These are phyloP conservation scores for Suillus paluster DNA, from an alignment of 768 basidiomycete species.

Conservation along the genomic window DNA sequence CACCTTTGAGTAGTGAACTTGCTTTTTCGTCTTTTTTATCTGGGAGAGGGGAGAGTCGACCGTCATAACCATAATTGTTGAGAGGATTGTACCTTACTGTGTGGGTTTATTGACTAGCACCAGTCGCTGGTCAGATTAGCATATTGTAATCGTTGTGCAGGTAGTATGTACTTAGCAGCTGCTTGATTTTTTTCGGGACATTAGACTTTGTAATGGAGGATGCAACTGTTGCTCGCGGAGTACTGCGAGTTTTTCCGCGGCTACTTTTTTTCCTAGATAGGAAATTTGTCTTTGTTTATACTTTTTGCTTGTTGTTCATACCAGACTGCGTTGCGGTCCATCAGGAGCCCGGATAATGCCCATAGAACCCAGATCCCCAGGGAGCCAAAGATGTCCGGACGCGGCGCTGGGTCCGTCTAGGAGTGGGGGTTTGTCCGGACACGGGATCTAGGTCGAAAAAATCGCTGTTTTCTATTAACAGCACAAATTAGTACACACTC, in stretches of 20 bases:
- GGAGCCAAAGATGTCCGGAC: too few species aligned
- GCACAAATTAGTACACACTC: too few species aligned
- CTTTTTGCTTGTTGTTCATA: neutral
- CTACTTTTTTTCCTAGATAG: neutral
- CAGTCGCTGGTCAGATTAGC: neutral
- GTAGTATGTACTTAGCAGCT: conserved; percentile 1
- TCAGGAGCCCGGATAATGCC: too few species aligned
- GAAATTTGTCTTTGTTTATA: neutral
- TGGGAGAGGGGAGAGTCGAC: conserved; percentile 19
- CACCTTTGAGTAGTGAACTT: conserved; percentile 42
- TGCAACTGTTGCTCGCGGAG: neutral
- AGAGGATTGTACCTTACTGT: conserved; percentile 2
- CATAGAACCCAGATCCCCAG: too few species aligned
- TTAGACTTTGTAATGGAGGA: neutral
- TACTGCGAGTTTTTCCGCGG: neutral
- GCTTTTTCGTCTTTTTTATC: conserved; percentile 30
- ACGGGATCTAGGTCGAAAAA: too few species aligned
- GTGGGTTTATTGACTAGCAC: neutral
- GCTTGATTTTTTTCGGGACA: conserved; percentile 5
- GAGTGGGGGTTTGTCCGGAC: too few species aligned
- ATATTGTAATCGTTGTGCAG: neutral
- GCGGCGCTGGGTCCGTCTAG: too few species aligned
- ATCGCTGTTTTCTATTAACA: too few species aligned
- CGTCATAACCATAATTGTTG: conserved; percentile 6
- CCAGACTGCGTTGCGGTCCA: too few species aligned